Evolutionary conservation across 2,329 filamentous ascomycete species (phyloP).

Genomic region (Ilyonectria robusta): DNA sequence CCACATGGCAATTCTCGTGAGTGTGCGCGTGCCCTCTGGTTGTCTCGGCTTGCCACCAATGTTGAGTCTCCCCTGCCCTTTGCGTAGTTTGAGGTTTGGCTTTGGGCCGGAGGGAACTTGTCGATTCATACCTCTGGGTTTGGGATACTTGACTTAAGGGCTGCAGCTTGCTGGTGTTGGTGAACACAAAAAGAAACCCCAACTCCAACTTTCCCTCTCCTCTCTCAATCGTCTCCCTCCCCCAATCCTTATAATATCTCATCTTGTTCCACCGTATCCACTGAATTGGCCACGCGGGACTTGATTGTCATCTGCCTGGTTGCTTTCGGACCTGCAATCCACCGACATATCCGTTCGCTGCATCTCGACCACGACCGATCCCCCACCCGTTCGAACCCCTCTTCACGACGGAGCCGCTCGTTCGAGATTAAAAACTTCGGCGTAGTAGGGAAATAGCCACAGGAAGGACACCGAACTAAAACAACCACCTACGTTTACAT

Average conservation of each 20-base stretch:
- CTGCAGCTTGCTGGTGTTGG: neutral
- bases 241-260: slow-evolving; percentile 1
- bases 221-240: neutral
- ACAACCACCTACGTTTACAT: neutral
- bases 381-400: slow-evolving; percentile 16
- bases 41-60: neutral
- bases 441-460: neutral
- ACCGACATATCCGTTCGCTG: slow-evolving; percentile 27
- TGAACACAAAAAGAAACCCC: neutral
- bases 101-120: neutral
- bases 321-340: slow-evolving; percentile 22
- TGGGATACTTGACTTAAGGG: neutral
- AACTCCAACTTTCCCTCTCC: slow-evolving; percentile 1
- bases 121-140: neutral
- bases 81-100: neutral
- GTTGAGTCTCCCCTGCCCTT: neutral
- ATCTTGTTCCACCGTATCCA: neutral
- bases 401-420: slow-evolving; percentile 8
- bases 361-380: slow-evolving; percentile 13
- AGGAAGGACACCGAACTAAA: neutral
- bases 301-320: neutral
- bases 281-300: slow-evolving; percentile 1
- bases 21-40: neutral
- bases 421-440: slow-evolving; percentile 3
- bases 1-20: neutral